A percentile compares a stretch with the other conserved stretches of the same genome.
These are phyloP conservation scores for Irpex sp. DNA, from an alignment of 1,284 basidiomycete species.

Conservation along the genomic window DNA sequence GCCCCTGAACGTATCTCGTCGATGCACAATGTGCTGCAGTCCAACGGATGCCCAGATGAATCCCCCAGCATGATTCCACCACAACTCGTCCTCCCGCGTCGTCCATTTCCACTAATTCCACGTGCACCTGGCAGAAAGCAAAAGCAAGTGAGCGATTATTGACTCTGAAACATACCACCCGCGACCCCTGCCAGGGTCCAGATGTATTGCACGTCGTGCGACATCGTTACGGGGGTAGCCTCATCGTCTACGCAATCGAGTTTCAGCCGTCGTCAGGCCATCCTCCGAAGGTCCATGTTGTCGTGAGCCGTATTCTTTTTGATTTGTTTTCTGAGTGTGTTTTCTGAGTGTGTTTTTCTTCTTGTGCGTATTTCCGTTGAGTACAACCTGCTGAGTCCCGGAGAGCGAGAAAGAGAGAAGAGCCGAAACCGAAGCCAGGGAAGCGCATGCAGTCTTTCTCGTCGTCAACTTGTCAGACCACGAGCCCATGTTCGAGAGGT, in stretches of 20 bases:
- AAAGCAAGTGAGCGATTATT: background rate
- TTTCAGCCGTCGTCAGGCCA: background rate
- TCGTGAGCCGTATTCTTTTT: background rate
- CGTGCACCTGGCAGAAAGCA: background rate
- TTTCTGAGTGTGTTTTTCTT: background rate
- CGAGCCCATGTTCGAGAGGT: background rate
- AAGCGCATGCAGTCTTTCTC: background rate
- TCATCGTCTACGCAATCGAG: background rate
- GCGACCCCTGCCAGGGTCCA: background rate
- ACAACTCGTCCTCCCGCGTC: background rate
- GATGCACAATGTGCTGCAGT: background rate
- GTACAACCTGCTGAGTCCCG: too few species aligned
- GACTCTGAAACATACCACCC: background rate
- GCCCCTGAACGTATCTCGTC: background rate
- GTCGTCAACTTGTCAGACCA: background rate
- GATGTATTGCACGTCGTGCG: background rate
- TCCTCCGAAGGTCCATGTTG: background rate
- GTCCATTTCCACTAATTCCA: too few species aligned
- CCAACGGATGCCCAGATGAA: background rate
- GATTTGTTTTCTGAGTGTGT: background rate
- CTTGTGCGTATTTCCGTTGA: too few species aligned
- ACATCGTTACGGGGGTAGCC: background rate
- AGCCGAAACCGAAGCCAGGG: too few species aligned
- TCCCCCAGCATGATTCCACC: background rate
- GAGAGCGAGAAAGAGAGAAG: too few species aligned